A percentile compares a stretch with the other conserved stretches of the same genome.
phyloP scores from a whole-genome alignment of 2,329 filamentous ascomycete species.

The Sarocladiaceae sp. region DNA sequence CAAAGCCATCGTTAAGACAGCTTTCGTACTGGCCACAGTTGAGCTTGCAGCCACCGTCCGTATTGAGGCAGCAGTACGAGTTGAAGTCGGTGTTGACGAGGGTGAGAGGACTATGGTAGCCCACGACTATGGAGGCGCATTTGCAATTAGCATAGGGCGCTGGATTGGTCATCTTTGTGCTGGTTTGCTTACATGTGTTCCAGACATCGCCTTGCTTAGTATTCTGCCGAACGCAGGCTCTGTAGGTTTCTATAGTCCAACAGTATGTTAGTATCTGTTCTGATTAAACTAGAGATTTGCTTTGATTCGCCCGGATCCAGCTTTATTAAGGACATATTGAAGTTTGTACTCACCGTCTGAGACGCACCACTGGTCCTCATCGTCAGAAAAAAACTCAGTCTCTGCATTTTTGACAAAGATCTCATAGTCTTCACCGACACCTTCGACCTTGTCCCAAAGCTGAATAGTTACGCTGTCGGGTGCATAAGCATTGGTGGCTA shows the following conservation, averaged over 20 bases:
- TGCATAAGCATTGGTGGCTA: background rate
- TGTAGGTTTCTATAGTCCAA: background rate
- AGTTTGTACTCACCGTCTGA: background rate
- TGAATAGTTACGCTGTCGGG: background rate
- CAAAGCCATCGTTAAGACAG: constrained; percentile 10
- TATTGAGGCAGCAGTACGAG: background rate
- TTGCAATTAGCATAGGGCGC: background rate
- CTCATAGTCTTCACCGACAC: background rate
- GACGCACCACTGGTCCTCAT: background rate
- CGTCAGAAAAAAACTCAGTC: background rate
- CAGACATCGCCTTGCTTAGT: background rate
- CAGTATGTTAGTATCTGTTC: background rate
- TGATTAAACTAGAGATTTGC: background rate
- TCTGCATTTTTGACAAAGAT: constrained; percentile 1
- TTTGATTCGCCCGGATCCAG: background rate
- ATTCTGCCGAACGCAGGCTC: background rate
- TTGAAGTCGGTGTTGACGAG: constrained; percentile 1
- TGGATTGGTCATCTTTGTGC: background rate
- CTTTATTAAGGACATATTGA: background rate
- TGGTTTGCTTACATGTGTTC: background rate
- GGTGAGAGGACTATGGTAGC: background rate
- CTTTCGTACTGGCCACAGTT: constrained; percentile 6
- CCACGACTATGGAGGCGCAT: background rate
- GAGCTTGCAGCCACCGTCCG: background rate
- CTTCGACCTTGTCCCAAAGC: background rate